Conservation (phyloP, 2,329 filamentous ascomycete species). For the Phialophora chinensis region DNA sequence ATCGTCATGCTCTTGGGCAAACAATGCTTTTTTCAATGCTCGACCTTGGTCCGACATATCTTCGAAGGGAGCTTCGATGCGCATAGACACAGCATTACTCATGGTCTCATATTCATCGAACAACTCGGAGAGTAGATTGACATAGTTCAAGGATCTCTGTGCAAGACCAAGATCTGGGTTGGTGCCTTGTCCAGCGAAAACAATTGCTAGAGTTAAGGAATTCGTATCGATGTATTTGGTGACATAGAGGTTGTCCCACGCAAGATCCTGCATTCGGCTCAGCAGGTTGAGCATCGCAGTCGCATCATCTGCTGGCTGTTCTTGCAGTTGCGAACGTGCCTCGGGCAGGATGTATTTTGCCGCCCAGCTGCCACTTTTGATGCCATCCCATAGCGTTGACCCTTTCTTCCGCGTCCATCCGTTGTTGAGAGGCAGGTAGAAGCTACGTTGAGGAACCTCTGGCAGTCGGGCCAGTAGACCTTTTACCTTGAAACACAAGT, state of each 20-base stretch:
- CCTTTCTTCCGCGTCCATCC: constrained; percentile 2
- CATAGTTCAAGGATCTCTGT: constrained; percentile 8
- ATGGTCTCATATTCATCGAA: constrained; percentile 14
- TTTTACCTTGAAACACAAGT: constrained; percentile 1
- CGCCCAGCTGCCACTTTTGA: constrained; percentile 13
- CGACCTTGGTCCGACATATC: constrained; percentile 4
- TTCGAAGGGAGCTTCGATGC: constrained; percentile 7
- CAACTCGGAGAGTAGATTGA: constrained; percentile 11
- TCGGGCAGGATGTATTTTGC: constrained; percentile 12
- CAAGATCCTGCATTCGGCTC: constrained; percentile 1
- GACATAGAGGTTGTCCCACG: constrained; percentile 14
- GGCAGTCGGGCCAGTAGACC: background rate
- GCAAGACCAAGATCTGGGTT: constrained; percentile 4
- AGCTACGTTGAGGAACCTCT: constrained; percentile 14
- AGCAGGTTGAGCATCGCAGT: background rate
- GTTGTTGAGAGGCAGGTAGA: constrained; percentile 13
- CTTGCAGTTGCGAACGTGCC: constrained; percentile 2
- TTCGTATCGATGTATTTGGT: constrained; percentile 10
- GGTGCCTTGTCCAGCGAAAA: constrained; percentile 4
- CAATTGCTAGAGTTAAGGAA: constrained; percentile 6
- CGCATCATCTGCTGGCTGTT: constrained; percentile 2
- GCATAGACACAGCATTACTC: constrained; percentile 9
- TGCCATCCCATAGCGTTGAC: constrained; percentile 11
- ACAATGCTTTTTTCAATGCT: constrained; percentile 10
- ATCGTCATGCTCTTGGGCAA: constrained; percentile 1